Percentiles rank a stretch among this genome's conserved stretches.
These are phyloP conservation scores for Aspergillus saccharolyticus DNA, from an alignment of 495 filamentous ascomycete species.

Conservation along the genomic window DNA sequence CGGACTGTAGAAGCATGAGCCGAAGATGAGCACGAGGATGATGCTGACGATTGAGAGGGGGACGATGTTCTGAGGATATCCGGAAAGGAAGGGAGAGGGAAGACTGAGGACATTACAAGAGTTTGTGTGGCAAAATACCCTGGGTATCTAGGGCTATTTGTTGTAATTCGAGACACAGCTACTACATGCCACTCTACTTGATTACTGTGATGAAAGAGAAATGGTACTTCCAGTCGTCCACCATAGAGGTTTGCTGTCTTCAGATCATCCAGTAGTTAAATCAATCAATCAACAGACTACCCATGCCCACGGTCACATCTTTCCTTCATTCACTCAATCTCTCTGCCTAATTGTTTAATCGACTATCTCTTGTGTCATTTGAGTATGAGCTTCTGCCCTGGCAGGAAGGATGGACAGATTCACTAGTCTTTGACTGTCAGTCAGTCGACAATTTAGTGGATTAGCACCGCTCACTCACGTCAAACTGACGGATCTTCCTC, in stretches of 20 bases:
- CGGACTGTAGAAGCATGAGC: not conserved
- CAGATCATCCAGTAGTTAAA: not conserved
- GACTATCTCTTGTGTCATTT: not conserved
- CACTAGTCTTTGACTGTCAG: slow-evolving; percentile 13
- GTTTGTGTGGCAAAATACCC: too few relatives aligned
- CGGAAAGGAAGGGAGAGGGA: not conserved
- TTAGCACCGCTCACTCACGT: slow-evolving; percentile 17
- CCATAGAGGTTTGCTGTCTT: not conserved
- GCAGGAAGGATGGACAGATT: slow-evolving; percentile 6
- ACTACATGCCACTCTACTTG: not conserved
- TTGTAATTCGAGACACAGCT: too few relatives aligned
- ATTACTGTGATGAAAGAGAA: not conserved
- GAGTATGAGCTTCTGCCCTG: not conserved
- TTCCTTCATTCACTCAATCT: not conserved
- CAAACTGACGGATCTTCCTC: slow-evolving; percentile 9
- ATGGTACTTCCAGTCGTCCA: not conserved
- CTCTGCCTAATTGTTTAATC: slow-evolving; percentile 4
- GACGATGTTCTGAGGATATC: not conserved
- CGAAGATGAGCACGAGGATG: not conserved
- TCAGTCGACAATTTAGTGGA: slow-evolving; percentile 7
- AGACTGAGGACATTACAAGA: too few relatives aligned
- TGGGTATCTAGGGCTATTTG: too few relatives aligned
- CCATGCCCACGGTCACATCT: not conserved
- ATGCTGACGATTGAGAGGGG: not conserved
- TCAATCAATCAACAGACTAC: not conserved